Evolutionary conservation across 1,139 yeast species (phyloP), one percentile per base, ranked within the genome.

Genomic region (Diutina ranongensis): DNA sequence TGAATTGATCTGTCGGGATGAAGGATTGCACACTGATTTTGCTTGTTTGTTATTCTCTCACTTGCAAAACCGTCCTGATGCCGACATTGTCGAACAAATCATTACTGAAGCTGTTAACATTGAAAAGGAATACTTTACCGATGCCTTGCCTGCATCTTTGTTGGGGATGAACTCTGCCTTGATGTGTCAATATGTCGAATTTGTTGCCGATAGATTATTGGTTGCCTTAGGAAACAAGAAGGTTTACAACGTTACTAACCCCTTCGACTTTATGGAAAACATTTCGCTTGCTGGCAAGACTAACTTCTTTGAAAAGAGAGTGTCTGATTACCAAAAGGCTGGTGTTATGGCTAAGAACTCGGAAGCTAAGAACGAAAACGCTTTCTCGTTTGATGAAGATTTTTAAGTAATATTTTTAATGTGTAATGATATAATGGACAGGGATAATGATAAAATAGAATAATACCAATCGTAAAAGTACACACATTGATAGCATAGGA

Each of bases 261-360:
- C 99, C 64, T 92, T 92, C 65, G 97, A 89, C 67, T 92, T 89
- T 63, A 92, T 92, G 98, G 99, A 92, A 71, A 88, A 88, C 72
- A 88, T 88, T 59, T 88, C 97, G 21, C 78, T 92, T 57, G 94
- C 96, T 49, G 98, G 98, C 67, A 92, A 92, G 78, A 89, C 98
- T 57, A 92, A 92, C 74, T 92, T 94, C 78, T 92, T 92, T 62
- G 99, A 92, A 76, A 92, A 92, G 79, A 84, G 97, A 69, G 98
- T 92, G 51, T 84, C 95, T 50, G 99, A 94, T 67, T 94, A 94
- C 72, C 97, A 92, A 72, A 92, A 92, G 74, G 97, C 97, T 48
- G 97, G 97, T 71, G 98, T 92, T 58, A 92, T 92, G 94, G 88
- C 73, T 48, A 62, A 59, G 54, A 56, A 67, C 50, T 60, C 35